A percentile compares a stretch with the other conserved stretches of the same genome.
phyloP scores from a whole-genome alignment of 1,284 basidiomycete genomes.

The Leccinum discolor region DNA sequence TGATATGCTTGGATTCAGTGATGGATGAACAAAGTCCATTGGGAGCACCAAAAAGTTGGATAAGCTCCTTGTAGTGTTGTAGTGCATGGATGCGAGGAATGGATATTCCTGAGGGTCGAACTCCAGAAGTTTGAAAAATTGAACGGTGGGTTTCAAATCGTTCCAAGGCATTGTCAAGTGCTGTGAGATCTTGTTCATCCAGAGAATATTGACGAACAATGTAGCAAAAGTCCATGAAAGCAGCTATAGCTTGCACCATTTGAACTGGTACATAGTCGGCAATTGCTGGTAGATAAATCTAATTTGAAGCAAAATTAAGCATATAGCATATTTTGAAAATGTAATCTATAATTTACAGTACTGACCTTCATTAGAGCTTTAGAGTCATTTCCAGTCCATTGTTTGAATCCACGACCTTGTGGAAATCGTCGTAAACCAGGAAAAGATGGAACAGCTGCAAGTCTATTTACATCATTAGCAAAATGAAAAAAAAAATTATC shows the following conservation, averaged over 20 bases:
- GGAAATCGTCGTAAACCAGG: not conserved
- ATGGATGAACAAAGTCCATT: not conserved
- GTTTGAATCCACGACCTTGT: not conserved
- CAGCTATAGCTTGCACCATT: constrained; percentile 9
- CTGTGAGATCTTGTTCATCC: not conserved
- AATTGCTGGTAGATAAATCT: constrained; percentile 10
- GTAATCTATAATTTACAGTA: not conserved
- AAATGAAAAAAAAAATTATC: not conserved
- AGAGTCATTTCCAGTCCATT: not conserved
- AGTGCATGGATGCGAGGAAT: not conserved
- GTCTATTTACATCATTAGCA: not conserved
- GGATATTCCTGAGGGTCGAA: not conserved
- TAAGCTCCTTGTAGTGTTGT: not conserved
- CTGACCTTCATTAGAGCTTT: no score
- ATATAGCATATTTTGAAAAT: not conserved
- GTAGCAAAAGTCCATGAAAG: constrained; percentile 15
- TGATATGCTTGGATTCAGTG: not conserved
- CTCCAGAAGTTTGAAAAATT: not conserved
- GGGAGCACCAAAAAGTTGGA: not conserved
- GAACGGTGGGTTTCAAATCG: not conserved
- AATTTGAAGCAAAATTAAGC: no score
- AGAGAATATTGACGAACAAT: not conserved
- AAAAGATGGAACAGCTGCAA: not conserved
- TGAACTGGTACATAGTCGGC: constrained; percentile 10
- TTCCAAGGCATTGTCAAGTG: not conserved